These are phyloP conservation scores for Peterozyma xylosa DNA, from an alignment of 805 yeast species.

Conservation along the genomic window DNA sequence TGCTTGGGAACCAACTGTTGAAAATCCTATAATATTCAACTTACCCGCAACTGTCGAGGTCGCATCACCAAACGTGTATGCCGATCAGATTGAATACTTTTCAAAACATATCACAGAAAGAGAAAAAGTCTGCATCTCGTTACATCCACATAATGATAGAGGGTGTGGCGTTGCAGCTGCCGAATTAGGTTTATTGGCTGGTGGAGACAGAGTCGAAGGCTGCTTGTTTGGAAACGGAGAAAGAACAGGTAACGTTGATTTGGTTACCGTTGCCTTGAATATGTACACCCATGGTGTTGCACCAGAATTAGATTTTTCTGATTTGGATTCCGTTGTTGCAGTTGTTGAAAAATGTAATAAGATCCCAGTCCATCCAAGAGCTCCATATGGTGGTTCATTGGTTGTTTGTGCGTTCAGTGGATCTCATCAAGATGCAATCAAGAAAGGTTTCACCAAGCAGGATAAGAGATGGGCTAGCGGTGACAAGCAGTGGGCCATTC, in stretches of 20 bases:
- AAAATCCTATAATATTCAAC: conserved; percentile 68
- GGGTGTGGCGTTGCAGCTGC: conserved; percentile 90
- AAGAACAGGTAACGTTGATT: conserved; percentile 81
- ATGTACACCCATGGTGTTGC: conserved; percentile 72
- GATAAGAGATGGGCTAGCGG: conserved; percentile 30
- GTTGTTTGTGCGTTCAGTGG: conserved; percentile 83
- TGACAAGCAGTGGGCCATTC: conserved; percentile 56
- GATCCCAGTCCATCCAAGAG: conserved; percentile 70
- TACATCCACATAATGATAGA: conserved; percentile 80
- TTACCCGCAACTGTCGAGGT: conserved; percentile 83
- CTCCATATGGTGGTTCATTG: conserved; percentile 78
- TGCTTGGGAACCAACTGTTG: conserved; percentile 66
- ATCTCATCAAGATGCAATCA: conserved; percentile 85
- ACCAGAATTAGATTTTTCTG: conserved; percentile 66
- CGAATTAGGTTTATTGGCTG: conserved; percentile 74
- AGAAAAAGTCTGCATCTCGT: conserved; percentile 64
- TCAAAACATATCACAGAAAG: conserved; percentile 53
- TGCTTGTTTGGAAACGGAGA: conserved; percentile 83
- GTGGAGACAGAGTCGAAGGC: conserved; percentile 86
- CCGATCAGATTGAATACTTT: conserved; percentile 79
- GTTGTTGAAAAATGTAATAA: conserved; percentile 75
- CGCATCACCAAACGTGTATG: conserved; percentile 74
- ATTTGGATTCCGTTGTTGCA: conserved; percentile 58
- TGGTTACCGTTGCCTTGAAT: conserved; percentile 71
- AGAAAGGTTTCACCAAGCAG: conserved; percentile 62